Base-by-base conservation (phyloP, 257 asterid genomes). In the Schizonepeta tenuifolia region DNA sequence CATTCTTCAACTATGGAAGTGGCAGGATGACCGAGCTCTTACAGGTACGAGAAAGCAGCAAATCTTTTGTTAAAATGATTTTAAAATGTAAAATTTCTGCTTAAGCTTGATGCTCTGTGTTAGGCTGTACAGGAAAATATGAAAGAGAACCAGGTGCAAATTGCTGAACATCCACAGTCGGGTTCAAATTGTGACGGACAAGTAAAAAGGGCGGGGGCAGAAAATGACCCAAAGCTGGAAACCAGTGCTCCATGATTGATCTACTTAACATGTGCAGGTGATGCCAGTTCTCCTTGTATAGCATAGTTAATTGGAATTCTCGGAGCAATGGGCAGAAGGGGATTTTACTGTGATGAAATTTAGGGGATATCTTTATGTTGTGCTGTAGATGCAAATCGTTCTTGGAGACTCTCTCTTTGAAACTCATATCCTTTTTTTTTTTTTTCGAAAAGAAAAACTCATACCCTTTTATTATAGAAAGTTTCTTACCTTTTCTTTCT, bases 1-100 rank as follows among this genome's bases (percentile, higher is more conserved):
- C 90, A 13, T 69, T 78, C 72, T 83, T 77, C 83, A 77, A 33
- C 60, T 84, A 71, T 63, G 90, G 86, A 28, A 40, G 87, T n/a
- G 97, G 99, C 71, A 89, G 89, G 67, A 91, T 95, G 98, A 86
- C 96, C 17, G 97, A 91, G 83, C 97, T 95, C 66, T 80, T 95
- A 69, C 91, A 89, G 95, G 98, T 92, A 71, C 77, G 53, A 44
- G 13, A 21, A 67, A 18, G 60, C 49, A 28, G 9, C 12, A 38
- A 54, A 4, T 33, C 0, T 28, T n/a, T 6, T 53, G 18, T 1
- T 74, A 3, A 17, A 20, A 58, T 31, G 41, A 24, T 70, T 28
- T 47, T 18, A 10, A 41, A 57, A 33, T 65, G 12, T 11, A 6
- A 20, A 40, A 24, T 24, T 44, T 73, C 2, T 31, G 40, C 68